phyloP scores from a whole-genome alignment of 352 stramenopile genomes.

The Pythium phragmitis region DNA sequence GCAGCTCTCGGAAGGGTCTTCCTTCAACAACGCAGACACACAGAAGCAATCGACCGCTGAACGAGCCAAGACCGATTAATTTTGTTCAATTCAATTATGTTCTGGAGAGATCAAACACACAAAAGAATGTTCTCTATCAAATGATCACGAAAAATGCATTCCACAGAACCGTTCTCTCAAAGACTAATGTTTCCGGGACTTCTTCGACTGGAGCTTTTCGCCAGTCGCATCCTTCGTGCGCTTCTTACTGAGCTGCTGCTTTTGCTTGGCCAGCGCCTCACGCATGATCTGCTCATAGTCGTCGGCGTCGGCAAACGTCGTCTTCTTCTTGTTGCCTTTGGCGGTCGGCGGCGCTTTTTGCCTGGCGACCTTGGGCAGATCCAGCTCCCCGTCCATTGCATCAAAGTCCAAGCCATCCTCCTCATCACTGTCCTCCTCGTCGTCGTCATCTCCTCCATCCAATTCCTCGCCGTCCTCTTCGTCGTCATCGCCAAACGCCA shows the following conservation, averaged over 20 bases:
- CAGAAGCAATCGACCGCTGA: constrained; percentile 19
- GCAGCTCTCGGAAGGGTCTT: constrained; percentile 16
- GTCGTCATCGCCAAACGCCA: constrained; percentile 35
- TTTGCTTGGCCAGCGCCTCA: constrained; percentile 60
- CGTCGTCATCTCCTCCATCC: constrained; percentile 12
- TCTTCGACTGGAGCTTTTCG: constrained; percentile 14
- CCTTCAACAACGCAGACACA: background rate
- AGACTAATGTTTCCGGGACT: constrained; percentile 25
- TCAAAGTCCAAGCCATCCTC: constrained; percentile 41
- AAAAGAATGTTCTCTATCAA: background rate
- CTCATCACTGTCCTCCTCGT: constrained; percentile 17
- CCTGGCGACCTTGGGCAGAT: constrained; percentile 47
- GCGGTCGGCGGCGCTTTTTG: constrained; percentile 44
- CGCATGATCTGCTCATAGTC: constrained; percentile 75
- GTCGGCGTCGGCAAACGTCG: constrained; percentile 71
- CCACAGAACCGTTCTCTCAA: background rate
- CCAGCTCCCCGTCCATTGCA: constrained; percentile 39
- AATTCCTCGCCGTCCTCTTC: constrained; percentile 36
- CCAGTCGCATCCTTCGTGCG: constrained; percentile 15
- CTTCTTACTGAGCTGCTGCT: constrained; percentile 39
- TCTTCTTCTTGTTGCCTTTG: constrained; percentile 49
- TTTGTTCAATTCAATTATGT: too few relatives aligned
- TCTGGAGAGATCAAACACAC: constrained; percentile 1
- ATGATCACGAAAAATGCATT: constrained; percentile 4
- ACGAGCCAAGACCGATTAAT: constrained; percentile 59